Conservation (phyloP, 2,329 filamentous ascomycete species). For the Pestalotiopsis sp. region DNA sequence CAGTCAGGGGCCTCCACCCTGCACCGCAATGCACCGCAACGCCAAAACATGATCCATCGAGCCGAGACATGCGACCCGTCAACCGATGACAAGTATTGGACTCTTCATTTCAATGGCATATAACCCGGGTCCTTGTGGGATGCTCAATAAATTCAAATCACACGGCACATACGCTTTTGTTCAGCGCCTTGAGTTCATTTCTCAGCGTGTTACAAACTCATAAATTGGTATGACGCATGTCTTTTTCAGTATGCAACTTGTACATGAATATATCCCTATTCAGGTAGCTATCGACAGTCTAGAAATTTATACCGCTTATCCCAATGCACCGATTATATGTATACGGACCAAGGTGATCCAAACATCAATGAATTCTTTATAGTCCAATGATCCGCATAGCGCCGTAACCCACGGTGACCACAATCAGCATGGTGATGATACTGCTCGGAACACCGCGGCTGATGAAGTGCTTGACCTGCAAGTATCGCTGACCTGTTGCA, state of each 20-base stretch:
- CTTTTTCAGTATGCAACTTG: not conserved
- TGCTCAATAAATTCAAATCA: too few species aligned
- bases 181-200: too few species aligned
- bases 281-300: not conserved
- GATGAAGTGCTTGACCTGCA: conserved; percentile 92
- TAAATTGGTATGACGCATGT: too few species aligned
- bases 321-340: not conserved
- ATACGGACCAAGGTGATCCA: not conserved
- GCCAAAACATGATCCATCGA: not conserved
- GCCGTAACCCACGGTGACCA: conserved; percentile 88
- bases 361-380: conserved; percentile 19
- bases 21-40: not conserved
- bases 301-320: not conserved
- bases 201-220: too few species aligned
- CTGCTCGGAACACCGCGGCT: conserved; percentile 89
- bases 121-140: too few species aligned
- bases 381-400: conserved; percentile 70
- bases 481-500: conserved; percentile 86
- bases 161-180: too few species aligned
- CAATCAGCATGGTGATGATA: conserved; percentile 77
- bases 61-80: not conserved
- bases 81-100: too few species aligned
- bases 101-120: too few species aligned
- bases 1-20: not conserved
- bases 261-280: not conserved